A percentile compares a stretch with the other conserved stretches of the same genome.
phyloP scores from a whole-genome alignment of 2,329 filamentous ascomycete species.

The Corinectria fuckeliana region DNA sequence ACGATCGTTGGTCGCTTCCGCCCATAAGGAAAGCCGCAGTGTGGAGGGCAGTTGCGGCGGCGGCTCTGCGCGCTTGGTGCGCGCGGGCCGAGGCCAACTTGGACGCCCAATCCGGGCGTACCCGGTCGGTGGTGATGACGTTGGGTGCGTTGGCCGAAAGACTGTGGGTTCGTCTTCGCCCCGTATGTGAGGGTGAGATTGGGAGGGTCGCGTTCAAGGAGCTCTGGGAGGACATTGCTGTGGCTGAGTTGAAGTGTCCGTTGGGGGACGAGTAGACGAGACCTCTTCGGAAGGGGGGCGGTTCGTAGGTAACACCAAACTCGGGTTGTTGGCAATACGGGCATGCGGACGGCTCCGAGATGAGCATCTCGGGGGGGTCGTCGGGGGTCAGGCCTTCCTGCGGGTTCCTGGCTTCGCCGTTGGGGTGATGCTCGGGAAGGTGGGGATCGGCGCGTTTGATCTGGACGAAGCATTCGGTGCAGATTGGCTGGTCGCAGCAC shows the following conservation, averaged over 20 bases:
- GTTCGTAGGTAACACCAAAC: constrained; percentile 93
- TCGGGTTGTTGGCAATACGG: constrained; percentile 95
- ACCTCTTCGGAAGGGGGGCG: constrained; percentile 87
- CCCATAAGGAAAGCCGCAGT: constrained; percentile 93
- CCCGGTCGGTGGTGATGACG: constrained; percentile 90
- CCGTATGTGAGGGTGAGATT: constrained; percentile 44
- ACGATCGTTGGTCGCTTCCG: constrained; percentile 59
- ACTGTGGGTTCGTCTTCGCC: constrained; percentile 59
- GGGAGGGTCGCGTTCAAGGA: constrained; percentile 71
- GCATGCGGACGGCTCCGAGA: constrained; percentile 90
- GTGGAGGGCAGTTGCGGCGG: constrained; percentile 91
- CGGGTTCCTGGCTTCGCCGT: constrained; percentile 47
- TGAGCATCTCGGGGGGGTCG: constrained; percentile 68
- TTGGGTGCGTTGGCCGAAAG: constrained; percentile 83
- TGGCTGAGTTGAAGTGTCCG: constrained; percentile 48
- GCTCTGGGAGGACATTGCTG: constrained; percentile 86
- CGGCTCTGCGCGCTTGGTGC: constrained; percentile 84
- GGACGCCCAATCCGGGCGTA: constrained; percentile 92
- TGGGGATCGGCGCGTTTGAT: constrained; percentile 95
- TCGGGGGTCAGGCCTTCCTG: constrained; percentile 51
- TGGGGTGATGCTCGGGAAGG: constrained; percentile 77
- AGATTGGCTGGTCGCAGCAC: constrained; percentile 95
- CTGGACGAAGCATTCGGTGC: constrained; percentile 98
- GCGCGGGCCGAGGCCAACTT: constrained; percentile 86
- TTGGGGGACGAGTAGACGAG: constrained; percentile 69